Evolutionary conservation across 306 rosid genomes (phyloP), one percentile per base, ranked within the genome.

Genomic region (Comarum palustre): DNA sequence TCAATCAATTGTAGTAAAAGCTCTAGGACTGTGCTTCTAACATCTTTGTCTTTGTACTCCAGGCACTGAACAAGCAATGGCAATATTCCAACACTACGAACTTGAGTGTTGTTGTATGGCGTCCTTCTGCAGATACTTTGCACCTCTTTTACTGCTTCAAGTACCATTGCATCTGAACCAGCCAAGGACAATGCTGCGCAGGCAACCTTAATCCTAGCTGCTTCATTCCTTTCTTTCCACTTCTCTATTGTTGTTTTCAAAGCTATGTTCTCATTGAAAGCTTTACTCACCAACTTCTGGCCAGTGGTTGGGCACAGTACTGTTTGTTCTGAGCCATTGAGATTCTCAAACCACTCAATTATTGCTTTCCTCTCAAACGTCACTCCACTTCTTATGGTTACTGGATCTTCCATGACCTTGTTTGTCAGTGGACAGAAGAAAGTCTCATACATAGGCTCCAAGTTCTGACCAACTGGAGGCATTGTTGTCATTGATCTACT

Each of bases 401-500:
- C 86, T 0, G 89, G 89, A n/a, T 85, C 86, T 24, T 80, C 79
- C 84, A 85, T 82, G 58, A 82, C 68, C 34, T 80, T 60, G 69
- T 75, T 78, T n/a, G 85, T 80, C 60, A 85, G 71, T 48, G 89
- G 89, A 62, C 89, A 85, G 80, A 73, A 75, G 74, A 85, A 85
- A 43, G 84, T 68, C 24, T 69, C 85, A 31, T 79, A 85, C 42
- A 64, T 78, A 32, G 84, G 89, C 78, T 85, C 86, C 58, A 77
- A 34, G 55, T 59, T 66, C 43, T 76, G 73, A 51, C 45, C 75
- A 51, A 36, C 62, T 42, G 67, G 73, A 27, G 85, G 75, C 39
- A 46, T 47, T 43, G 41, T 62, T 14, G 48, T 31, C 6, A 31
- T 17, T 45, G 81, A 64, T 47, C 52, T 22, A 51, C 70, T 78